Percentiles rank a stretch among this genome's conserved stretches.
Conservation (phyloP, 2,329 filamentous ascomycete species). For the Ceratocystis alfenasii region DNA sequence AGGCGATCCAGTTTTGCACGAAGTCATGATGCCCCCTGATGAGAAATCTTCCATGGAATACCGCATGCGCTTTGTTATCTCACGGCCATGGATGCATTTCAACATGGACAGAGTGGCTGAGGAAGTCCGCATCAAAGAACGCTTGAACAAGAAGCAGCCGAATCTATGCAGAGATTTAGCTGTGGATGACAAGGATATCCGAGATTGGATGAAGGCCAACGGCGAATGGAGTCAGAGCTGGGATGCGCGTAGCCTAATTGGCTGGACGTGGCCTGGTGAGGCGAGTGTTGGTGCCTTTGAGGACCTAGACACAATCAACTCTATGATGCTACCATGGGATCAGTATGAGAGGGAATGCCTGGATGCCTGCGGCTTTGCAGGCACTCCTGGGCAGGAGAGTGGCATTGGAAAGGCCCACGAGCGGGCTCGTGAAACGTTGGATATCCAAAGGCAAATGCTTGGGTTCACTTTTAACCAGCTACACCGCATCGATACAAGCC, state of each 20-base stretch:
- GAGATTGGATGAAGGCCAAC: conserved; percentile 3
- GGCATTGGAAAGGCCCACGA: background rate
- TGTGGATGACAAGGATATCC: background rate
- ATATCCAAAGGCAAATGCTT: background rate
- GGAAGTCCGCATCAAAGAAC: conserved; percentile 11
- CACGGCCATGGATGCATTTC: conserved; percentile 20
- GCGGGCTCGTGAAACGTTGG: background rate
- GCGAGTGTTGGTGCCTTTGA: background rate
- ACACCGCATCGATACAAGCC: background rate
- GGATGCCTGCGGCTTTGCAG: background rate
- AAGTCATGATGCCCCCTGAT: background rate
- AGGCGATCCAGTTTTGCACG: background rate
- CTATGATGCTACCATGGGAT: conserved; percentile 13
- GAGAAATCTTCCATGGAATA: background rate
- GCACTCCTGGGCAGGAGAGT: background rate
- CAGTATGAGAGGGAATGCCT: conserved; percentile 4
- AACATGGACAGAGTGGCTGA: conserved; percentile 9
- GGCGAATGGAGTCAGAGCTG: conserved; percentile 14
- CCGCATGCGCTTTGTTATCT: conserved; percentile 10
- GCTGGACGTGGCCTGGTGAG: conserved; percentile 21
- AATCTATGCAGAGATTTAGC: background rate
- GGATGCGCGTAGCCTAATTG: conserved; percentile 7
- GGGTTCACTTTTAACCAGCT: conserved; percentile 6
- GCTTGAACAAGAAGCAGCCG: background rate
- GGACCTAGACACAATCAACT: background rate